Evolutionary conservation across 331 rosid species (phyloP).

Genomic region (Spiraea crenata): DNA sequence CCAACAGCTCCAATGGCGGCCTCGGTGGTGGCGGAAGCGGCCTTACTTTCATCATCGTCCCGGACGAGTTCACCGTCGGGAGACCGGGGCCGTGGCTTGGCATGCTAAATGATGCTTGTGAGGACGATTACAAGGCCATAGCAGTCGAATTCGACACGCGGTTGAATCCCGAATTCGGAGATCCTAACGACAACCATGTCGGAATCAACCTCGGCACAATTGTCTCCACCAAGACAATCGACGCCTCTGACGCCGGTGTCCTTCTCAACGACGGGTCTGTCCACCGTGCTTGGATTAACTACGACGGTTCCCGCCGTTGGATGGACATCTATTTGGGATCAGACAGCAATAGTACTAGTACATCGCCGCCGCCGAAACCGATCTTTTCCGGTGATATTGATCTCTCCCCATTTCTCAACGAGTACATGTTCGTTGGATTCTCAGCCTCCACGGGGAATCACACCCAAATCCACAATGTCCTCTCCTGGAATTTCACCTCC

Average conservation of each 20-base stretch:
- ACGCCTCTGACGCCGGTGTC: slow-evolving; percentile 61
- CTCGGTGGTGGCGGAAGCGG: slow-evolving; percentile 57
- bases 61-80: slow-evolving; percentile 83
- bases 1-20: background rate
- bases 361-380: slow-evolving; percentile 35
- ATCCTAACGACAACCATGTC: slow-evolving; percentile 75
- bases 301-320: slow-evolving; percentile 52
- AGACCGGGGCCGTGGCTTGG: slow-evolving; percentile 80
- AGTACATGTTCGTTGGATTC: slow-evolving; percentile 85
- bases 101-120: slow-evolving; percentile 80
- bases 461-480: slow-evolving; percentile 66
- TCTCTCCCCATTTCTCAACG: slow-evolving; percentile 58
- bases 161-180: slow-evolving; percentile 55
- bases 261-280: slow-evolving; percentile 57
- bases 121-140: slow-evolving; percentile 55
- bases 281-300: slow-evolving; percentile 62
- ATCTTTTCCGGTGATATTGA: slow-evolving; percentile 60
- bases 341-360: slow-evolving; percentile 23
- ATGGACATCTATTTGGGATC: slow-evolving; percentile 58
- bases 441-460: slow-evolving; percentile 77
- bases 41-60: slow-evolving; percentile 67
- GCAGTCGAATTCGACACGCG: slow-evolving; percentile 74
- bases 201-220: slow-evolving; percentile 71
- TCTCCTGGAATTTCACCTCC: slow-evolving; percentile 73
- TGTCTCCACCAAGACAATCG: slow-evolving; percentile 43